phyloP scores from a whole-genome alignment of 192 early-diverging fungal species.

The Backusella parvicylindrica region DNA sequence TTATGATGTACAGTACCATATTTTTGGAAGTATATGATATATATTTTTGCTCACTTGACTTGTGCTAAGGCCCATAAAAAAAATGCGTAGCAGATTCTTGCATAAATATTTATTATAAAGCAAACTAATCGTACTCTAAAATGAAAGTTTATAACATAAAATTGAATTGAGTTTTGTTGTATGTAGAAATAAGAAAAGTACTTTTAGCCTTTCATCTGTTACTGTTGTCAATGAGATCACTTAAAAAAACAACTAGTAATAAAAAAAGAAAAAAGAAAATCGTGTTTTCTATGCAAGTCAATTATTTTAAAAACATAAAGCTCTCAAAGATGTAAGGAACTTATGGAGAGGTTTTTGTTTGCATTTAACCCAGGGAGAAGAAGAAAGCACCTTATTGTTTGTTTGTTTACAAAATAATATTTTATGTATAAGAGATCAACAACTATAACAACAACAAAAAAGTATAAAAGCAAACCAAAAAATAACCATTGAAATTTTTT shows the following conservation, averaged over 20 bases:
- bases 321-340: background rate
- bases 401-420: background rate
- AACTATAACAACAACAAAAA: too few relatives aligned
- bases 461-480: background rate
- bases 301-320: background rate
- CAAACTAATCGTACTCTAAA: background rate
- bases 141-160: background rate
- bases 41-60: background rate
- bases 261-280: background rate
- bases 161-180: background rate
- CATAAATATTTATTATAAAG: background rate
- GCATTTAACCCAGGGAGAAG: background rate
- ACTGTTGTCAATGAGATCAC: background rate
- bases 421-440: background rate
- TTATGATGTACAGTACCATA: background rate
- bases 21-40: background rate
- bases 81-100: background rate
- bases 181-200: background rate
- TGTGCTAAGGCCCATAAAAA: background rate
- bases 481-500: too few relatives aligned
- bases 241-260: background rate
- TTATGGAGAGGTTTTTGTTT: background rate
- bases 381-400: background rate
- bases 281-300: background rate
- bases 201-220: background rate